Conservation (phyloP, 2,329 filamentous ascomycete species). For the Neonectria punicea region DNA sequence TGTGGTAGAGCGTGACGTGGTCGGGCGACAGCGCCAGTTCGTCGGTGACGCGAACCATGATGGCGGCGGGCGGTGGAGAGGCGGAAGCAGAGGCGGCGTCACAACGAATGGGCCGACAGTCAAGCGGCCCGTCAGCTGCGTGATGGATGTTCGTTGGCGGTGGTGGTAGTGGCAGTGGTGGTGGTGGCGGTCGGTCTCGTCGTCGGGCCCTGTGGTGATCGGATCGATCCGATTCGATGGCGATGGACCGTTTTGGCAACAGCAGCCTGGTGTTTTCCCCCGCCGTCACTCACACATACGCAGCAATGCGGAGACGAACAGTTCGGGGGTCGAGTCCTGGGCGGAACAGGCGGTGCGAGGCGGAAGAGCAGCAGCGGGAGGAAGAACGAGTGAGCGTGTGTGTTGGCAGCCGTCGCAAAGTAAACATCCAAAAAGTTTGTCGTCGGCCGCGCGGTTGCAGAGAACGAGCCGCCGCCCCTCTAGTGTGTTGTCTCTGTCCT, state of each 20-base stretch:
- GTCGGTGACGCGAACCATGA: constrained; percentile 85
- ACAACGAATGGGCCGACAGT: constrained; percentile 37
- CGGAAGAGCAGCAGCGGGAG: constrained; percentile 12
- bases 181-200: background rate
- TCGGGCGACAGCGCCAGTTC: constrained; percentile 84
- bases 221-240: constrained; percentile 1
- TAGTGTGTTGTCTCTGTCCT: constrained; percentile 2
- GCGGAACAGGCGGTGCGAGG: constrained; percentile 20
- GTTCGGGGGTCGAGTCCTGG: constrained; percentile 23
- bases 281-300: constrained; percentile 24
- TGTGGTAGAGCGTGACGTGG: constrained; percentile 87
- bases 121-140: constrained; percentile 26
- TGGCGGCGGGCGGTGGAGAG: constrained; percentile 43
- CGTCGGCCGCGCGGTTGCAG: constrained; percentile 26
- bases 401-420: constrained; percentile 39
- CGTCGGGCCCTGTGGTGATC: background rate
- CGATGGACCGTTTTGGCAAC: background rate
- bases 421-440: constrained; percentile 36
- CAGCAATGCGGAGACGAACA: constrained; percentile 21
- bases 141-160: constrained; percentile 33
- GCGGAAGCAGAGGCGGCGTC: constrained; percentile 48
- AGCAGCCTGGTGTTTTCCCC: background rate
- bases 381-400: constrained; percentile 33
- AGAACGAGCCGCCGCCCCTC: background rate
- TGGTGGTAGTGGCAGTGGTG: constrained; percentile 5